Base-by-base conservation (phyloP, 148 eudicot genomes). In the Gaultheria prostrata region DNA sequence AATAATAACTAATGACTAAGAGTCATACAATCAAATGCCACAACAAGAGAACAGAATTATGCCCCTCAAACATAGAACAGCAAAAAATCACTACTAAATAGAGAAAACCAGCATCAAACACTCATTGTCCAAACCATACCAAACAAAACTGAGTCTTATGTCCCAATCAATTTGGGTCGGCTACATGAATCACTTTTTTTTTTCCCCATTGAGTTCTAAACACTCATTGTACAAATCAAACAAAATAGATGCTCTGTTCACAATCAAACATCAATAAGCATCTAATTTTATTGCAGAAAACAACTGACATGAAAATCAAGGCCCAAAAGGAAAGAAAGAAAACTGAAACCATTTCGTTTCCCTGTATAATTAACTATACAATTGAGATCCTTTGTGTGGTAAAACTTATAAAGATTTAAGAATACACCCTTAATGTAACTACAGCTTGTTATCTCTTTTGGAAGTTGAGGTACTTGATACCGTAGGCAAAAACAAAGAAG, bases 391-490 rank as follows among this genome's bases (percentile, higher is more conserved):
- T 28, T 28, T 1, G 3, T 12, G 35, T 67, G 1, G 35, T 30
- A 30, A 28, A 30, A 13, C 5, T 28, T 28, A 39, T 39, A 28
- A 28, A 12, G 35, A 67, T 67, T 26, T 8, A 67, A 53, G 56
- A 67, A 13, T 11, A 67, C 43, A 39, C 35, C 72, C 32, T 13
- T 1, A 28, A 1, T 30, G 72, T 30, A 35, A 28, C 35, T 28
- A 67, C 28, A 67, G 72, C 33, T 28, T 28, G 15, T 13, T 67
- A 89, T 84, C 91, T 85, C 85, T 79, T 85, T 83, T 89, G 91
- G 86, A 87, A 89, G 86, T 89, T 89, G 51, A 89, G 85, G 85
- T 8, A 84, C 89, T 86, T 89, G 81, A 89, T 89, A 26, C 83
- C 89, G 53, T 81, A 89, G 11, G 85, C 89, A 56, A 89, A 89